Conservation (phyloP, 345 rosid species). For the Lumnitzera littorea region DNA sequence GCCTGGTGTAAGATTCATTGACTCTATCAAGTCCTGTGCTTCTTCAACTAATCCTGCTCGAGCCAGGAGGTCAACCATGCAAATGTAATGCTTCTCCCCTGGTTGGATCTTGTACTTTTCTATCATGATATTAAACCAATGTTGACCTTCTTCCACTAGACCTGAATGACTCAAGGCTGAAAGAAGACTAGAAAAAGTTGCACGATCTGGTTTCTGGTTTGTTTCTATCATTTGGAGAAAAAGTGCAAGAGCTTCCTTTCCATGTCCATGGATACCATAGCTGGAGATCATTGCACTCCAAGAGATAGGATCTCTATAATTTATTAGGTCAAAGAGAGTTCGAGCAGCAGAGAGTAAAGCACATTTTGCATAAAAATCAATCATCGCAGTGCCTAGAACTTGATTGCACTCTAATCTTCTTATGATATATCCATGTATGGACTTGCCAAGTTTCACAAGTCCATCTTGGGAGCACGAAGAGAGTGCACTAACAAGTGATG, state of each 20-base stretch:
- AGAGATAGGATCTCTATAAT: conserved; percentile 42
- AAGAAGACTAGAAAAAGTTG: conserved; percentile 64
- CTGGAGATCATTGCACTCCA: conserved; percentile 69
- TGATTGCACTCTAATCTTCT: conserved; percentile 38
- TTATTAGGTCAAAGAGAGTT: conserved; percentile 37
- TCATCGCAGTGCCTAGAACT: conserved; percentile 42
- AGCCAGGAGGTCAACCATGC: conserved; percentile 69
- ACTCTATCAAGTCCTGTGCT: conserved; percentile 43
- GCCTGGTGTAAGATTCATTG: conserved; percentile 37
- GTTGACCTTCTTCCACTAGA: conserved; percentile 48
- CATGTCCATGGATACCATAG: conserved; percentile 63
- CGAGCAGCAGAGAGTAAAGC: conserved; percentile 41
- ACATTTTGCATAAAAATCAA: conserved; percentile 74
- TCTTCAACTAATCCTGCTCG: conserved; percentile 64
- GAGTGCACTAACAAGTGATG: conserved; percentile 48
- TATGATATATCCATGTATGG: conserved; percentile 41
- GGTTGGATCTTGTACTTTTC: conserved; percentile 39
- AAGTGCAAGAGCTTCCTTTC: conserved; percentile 50
- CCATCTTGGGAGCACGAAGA: conserved; percentile 53
- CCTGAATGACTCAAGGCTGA: conserved; percentile 75
- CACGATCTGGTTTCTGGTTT: conserved; percentile 43
- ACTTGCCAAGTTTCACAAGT: conserved; percentile 46
- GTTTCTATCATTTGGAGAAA: conserved; percentile 44
- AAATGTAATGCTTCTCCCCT: conserved; percentile 52
- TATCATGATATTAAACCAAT: conserved; percentile 49